These are phyloP conservation scores for Diaporthe sp. DNA, from an alignment of 2,329 filamentous ascomycete species.

Conservation along the genomic window DNA sequence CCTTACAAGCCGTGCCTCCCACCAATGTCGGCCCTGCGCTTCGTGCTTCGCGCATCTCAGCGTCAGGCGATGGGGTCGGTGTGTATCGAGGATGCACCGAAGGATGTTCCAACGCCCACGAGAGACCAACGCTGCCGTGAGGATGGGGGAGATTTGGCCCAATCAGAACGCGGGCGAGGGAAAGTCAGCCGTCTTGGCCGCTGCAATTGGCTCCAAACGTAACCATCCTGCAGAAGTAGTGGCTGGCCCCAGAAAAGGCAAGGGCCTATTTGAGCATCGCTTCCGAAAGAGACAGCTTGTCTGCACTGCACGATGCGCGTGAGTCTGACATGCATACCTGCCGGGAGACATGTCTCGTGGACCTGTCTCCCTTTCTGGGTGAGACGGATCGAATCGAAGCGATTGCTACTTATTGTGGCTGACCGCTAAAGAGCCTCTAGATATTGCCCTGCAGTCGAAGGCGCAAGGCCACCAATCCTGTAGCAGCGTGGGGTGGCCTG, in stretches of 20 bases:
- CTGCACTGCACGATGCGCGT: background rate
- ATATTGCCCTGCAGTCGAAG: slow-evolving; percentile 24
- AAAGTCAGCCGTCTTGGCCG: slow-evolving; percentile 11
- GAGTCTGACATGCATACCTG: slow-evolving; percentile 33
- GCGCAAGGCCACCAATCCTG: slow-evolving; percentile 23
- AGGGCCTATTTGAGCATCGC: background rate
- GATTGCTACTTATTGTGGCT: slow-evolving; percentile 10
- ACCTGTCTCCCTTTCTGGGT: background rate
- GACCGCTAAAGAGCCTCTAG: slow-evolving; percentile 24
- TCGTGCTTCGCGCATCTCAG: slow-evolving; percentile 7
- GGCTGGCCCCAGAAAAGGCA: slow-evolving; percentile 16
- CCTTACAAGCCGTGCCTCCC: slow-evolving; percentile 19
- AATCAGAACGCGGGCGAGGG: background rate
- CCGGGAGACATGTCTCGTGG: slow-evolving; percentile 22
- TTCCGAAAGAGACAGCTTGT: background rate
- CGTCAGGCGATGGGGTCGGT: background rate
- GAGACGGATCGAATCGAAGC: slow-evolving; percentile 20
- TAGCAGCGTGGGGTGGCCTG: background rate
- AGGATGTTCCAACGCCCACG: slow-evolving; percentile 13
- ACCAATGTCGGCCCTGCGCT: slow-evolving; percentile 1
- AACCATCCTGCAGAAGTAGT: slow-evolving; percentile 26
- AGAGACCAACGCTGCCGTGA: slow-evolving; percentile 13
- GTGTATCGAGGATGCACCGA: slow-evolving; percentile 14
- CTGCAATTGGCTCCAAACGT: slow-evolving; percentile 15
- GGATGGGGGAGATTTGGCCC: slow-evolving; percentile 10